Evolutionary conservation across 2,329 filamentous ascomycete genomes (phyloP).

Genomic region (Akanthomyces lecanii): DNA sequence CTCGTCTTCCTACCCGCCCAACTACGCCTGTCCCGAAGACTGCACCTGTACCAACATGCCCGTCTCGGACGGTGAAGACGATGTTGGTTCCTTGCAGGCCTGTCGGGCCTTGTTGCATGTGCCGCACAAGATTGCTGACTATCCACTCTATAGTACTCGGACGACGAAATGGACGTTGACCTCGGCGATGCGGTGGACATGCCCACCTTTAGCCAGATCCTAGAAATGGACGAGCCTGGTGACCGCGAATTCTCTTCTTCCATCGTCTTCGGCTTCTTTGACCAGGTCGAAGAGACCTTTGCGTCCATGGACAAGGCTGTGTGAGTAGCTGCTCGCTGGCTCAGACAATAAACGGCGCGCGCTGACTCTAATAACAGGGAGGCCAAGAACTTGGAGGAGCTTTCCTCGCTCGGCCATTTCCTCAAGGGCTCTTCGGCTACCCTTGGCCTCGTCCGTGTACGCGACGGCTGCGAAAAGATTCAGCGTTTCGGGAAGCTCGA

Average conservation of each 20-base stretch:
- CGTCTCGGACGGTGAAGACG: conserved; percentile 3
- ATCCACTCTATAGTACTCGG: background rate
- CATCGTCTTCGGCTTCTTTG: conserved; percentile 89
- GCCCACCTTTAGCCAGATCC: conserved; percentile 84
- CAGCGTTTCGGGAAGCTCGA: conserved; percentile 84
- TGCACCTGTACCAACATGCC: conserved; percentile 9
- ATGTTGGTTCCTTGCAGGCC: conserved; percentile 13
- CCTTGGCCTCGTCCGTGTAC: conserved; percentile 83
- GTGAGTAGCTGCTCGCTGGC: conserved; percentile 51
- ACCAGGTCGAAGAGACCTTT: conserved; percentile 85
- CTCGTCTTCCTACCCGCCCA: background rate
- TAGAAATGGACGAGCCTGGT: conserved; percentile 94
- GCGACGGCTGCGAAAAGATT: conserved; percentile 93
- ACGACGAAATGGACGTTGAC: conserved; percentile 47
- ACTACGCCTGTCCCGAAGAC: background rate
- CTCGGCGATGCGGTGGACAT: conserved; percentile 75
- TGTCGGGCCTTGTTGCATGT: background rate
- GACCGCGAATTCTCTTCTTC: conserved; percentile 83
- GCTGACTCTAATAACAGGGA: conserved; percentile 44
- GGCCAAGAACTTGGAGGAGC: conserved; percentile 62
- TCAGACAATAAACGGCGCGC: too few relatives aligned
- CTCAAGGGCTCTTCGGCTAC: conserved; percentile 96
- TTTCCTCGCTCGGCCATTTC: conserved; percentile 88
- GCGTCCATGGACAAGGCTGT: conserved; percentile 74
- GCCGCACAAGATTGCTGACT: background rate